Conservation (phyloP, 768 basidiomycete genomes). For the Clathrus columnatus region DNA sequence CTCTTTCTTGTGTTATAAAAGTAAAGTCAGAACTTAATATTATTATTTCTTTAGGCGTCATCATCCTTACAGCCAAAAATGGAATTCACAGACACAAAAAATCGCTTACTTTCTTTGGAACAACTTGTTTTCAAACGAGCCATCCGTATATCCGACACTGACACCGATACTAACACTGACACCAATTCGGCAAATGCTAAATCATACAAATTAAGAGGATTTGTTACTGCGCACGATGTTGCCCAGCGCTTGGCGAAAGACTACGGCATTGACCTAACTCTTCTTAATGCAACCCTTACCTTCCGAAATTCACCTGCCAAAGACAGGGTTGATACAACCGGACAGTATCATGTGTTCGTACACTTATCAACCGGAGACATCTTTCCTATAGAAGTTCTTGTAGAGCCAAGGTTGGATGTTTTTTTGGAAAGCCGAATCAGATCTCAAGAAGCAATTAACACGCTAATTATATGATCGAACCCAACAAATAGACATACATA, state of each 20-base stretch:
- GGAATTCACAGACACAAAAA: neutral
- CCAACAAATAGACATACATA: too few species aligned
- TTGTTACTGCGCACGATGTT: slow-evolving; percentile 3
- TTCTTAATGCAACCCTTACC: neutral
- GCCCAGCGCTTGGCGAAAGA: slow-evolving; percentile 3
- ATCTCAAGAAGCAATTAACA: neutral
- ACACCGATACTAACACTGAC: too few species aligned
- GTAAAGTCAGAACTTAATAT: neutral
- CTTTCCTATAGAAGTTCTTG: neutral
- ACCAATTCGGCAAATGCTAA: neutral
- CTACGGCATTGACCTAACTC: neutral
- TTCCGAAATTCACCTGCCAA: neutral
- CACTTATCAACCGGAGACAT: slow-evolving; percentile 1
- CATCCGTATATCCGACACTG: neutral
- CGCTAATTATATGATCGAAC: too few species aligned
- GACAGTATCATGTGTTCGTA: neutral
- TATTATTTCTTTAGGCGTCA: neutral
- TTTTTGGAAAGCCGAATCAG: neutral
- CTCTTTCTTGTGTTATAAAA: too few species aligned
- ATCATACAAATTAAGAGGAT: neutral
- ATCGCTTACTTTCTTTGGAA: neutral
- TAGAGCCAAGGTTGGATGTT: neutral
- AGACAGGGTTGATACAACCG: slow-evolving; percentile 1
- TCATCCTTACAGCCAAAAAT: neutral
- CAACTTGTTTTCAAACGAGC: neutral